Evolutionary conservation across 805 yeast species (phyloP), one percentile per base, ranked within the genome.

Genomic region (Candida alai): DNA sequence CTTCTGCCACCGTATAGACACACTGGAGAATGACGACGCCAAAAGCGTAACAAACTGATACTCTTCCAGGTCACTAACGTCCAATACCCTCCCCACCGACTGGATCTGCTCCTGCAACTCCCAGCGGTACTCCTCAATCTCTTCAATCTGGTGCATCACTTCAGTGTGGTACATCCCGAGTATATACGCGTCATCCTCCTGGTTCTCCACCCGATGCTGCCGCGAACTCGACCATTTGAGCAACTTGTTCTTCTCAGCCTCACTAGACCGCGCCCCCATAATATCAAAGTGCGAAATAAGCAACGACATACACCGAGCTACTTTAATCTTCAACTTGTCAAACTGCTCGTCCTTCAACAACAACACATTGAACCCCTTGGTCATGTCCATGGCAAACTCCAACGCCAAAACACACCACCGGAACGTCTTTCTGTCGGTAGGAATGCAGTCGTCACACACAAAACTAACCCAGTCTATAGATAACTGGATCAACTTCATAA

Each of bases 1-100:
- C 62, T 90, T 95, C 57, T 93, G 97, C 98, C 98, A 93, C 58
- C 96, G 78, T 43, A 93, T 87, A 1, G 96, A 82, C 19, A 89
- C 84, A 47, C 88, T 83, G 2, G 95, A 83, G 49, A 88, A 79
- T 0, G 94, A 82, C 0, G 96, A 84, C 0, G 97, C 95, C 37
- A 94, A 68, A 36, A 86, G 79, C 2, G 93, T 75, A 29, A 93
- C 73, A 49, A 81, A 86, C 56, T 88, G 95, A 50, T 88, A 85
- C n/a, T n/a, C n/a, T 49, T 87, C 96, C 39, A 83, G 78, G 50
- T 85, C 89, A 3, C 84, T 74, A 36, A 83, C 89, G 58, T 93
- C 97, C 37, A 93, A 64, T 2, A 93, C 96, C 51, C 88, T 77
- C 26, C 98, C 98, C 26, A 86, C 84, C 17, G 76, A 60, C 35